These are phyloP conservation scores for Petrea volubilis DNA, from an alignment of 257 asterid genomes.

Conservation along the genomic window DNA sequence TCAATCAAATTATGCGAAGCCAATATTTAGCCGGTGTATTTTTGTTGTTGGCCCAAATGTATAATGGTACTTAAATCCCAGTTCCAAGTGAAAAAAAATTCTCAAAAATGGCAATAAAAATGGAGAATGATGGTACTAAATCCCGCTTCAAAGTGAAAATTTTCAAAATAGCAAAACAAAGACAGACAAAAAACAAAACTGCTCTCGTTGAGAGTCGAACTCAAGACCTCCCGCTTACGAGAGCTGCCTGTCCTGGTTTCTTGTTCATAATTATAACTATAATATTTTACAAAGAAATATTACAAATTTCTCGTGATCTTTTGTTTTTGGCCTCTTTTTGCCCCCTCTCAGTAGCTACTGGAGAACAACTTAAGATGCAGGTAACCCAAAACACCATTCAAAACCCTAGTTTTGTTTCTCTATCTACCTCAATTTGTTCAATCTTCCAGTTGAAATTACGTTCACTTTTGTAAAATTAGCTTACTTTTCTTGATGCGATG, in stretches of 20 bases:
- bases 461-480: background rate
- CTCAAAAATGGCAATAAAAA: no score
- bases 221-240: slow-evolving; percentile 97
- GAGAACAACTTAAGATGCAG: slow-evolving; percentile 23
- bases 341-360: background rate
- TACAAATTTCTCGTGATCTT: no score
- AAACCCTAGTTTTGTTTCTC: background rate
- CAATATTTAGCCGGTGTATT: no score
- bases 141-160: no score
- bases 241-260: slow-evolving; percentile 28
- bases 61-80: no score
- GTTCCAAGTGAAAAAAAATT: no score
- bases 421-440: background rate
- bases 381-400: background rate
- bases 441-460: background rate
- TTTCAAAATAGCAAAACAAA: background rate
- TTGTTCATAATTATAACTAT: no score
- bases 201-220: slow-evolving; percentile 85
- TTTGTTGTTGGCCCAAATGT: no score
- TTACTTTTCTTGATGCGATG: slow-evolving; percentile 18
- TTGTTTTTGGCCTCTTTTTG: background rate
- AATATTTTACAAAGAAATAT: no score
- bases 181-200: background rate
- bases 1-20: no score
- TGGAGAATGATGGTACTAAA: no score